Evolutionary conservation across 2,329 filamentous ascomycete genomes (phyloP).

Genomic region (Cladosporium sp.): DNA sequence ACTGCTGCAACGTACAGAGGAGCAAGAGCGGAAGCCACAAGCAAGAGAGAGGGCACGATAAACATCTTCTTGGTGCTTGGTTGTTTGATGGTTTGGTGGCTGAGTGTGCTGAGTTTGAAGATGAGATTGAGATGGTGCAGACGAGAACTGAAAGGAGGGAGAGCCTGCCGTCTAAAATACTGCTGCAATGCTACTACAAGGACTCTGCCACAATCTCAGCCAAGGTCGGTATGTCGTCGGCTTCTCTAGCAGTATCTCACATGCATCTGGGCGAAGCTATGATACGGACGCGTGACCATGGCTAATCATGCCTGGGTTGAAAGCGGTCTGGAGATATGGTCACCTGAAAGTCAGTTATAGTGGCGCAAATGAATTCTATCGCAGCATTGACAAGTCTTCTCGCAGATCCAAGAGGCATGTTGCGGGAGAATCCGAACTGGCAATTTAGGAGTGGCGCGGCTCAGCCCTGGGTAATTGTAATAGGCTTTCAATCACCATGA

Average conservation of each 20-base stretch:
- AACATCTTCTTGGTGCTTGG: neutral
- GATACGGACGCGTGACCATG: neutral
- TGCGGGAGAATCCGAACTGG: neutral
- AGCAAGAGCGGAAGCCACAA: neutral
- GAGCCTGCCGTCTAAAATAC: neutral
- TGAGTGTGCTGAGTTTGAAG: neutral
- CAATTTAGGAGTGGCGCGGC: neutral
- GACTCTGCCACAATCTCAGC: neutral
- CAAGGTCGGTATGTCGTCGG: neutral
- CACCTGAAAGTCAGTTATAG: neutral
- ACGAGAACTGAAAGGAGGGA: neutral
- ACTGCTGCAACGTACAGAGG: neutral
- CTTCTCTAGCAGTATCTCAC: neutral
- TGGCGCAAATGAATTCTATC: neutral
- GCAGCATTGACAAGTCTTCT: neutral
- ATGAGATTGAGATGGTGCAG: neutral
- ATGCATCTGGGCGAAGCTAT: neutral
- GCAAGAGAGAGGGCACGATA: neutral
- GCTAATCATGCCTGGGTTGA: neutral
- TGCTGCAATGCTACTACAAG: neutral
- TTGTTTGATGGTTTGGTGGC: neutral
- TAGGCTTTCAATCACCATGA: neutral
- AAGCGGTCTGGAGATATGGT: neutral
- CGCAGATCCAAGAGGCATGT: neutral
- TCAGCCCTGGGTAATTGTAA: neutral